Conservation (phyloP, 2,329 filamentous ascomycete genomes). For the Trichoderma polysporum region DNA sequence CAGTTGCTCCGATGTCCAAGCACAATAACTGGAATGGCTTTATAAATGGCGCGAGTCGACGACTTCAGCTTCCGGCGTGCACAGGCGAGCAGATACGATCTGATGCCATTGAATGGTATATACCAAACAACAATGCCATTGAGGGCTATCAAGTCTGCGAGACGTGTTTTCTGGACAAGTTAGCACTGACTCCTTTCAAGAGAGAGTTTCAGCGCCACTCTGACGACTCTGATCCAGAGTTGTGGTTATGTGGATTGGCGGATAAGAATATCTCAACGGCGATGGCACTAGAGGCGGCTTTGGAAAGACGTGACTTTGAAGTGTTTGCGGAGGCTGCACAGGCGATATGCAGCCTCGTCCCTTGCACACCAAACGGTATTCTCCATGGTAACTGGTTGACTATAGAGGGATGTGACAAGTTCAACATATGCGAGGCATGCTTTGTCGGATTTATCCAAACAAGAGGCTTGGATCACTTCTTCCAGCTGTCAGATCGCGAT, state of each 20-base stretch:
- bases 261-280: slow-evolving; percentile 25
- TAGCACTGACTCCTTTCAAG: slow-evolving; percentile 32
- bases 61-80: slow-evolving; percentile 30
- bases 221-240: neutral
- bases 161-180: slow-evolving; percentile 36
- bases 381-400: slow-evolving; percentile 38
- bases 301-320: slow-evolving; percentile 28
- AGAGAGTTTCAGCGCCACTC: slow-evolving; percentile 28
- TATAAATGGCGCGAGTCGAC: slow-evolving; percentile 24
- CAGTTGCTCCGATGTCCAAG: slow-evolving; percentile 23
- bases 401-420: slow-evolving; percentile 23
- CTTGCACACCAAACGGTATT: slow-evolving; percentile 32
- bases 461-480: slow-evolving; percentile 30
- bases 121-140: slow-evolving; percentile 24
- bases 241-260: slow-evolving; percentile 30
- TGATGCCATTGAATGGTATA: slow-evolving; percentile 30
- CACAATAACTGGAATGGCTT: slow-evolving; percentile 34
- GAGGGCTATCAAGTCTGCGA: slow-evolving; percentile 34
- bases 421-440: slow-evolving; percentile 37
- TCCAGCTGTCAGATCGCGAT: slow-evolving; percentile 27
- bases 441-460: slow-evolving; percentile 33
- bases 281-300: slow-evolving; percentile 29
- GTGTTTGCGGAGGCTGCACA: slow-evolving; percentile 30
- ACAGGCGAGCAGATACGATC: slow-evolving; percentile 29
- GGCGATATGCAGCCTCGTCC: slow-evolving; percentile 24